phyloP scores from a whole-genome alignment of 2,329 filamentous ascomycete genomes.

The Fusarium solani-melongenae region DNA sequence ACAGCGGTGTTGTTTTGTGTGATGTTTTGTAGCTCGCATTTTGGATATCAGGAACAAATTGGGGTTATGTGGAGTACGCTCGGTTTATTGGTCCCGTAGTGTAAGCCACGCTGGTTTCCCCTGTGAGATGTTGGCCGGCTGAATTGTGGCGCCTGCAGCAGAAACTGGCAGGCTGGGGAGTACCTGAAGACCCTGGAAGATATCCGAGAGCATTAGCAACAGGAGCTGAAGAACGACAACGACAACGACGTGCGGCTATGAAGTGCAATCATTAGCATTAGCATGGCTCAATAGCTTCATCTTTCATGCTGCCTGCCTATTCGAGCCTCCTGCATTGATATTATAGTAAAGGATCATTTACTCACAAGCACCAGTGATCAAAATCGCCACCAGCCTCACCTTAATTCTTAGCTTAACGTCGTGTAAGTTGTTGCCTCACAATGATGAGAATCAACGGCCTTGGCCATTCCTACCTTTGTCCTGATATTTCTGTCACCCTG shows the following conservation, averaged over 20 bases:
- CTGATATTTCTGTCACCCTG: background rate
- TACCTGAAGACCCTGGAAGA: background rate
- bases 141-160: constrained; percentile 4
- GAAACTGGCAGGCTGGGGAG: constrained; percentile 1
- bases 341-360: background rate
- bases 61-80: constrained; percentile 1
- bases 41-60: background rate
- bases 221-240: background rate
- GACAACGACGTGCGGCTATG: background rate
- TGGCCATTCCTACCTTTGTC: background rate
- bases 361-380: background rate
- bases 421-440: background rate
- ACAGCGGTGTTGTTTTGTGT: background rate
- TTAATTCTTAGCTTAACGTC: background rate
- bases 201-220: background rate
- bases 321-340: background rate
- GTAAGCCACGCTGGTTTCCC: background rate
- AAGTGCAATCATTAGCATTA: background rate
- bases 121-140: background rate
- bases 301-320: background rate
- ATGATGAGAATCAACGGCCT: background rate
- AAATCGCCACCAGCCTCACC: constrained; percentile 9
- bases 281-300: background rate
- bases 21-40: background rate
- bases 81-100: background rate